Conservation (phyloP, 1,139 yeast species). For the Scheffersomyces stambukii region DNA sequence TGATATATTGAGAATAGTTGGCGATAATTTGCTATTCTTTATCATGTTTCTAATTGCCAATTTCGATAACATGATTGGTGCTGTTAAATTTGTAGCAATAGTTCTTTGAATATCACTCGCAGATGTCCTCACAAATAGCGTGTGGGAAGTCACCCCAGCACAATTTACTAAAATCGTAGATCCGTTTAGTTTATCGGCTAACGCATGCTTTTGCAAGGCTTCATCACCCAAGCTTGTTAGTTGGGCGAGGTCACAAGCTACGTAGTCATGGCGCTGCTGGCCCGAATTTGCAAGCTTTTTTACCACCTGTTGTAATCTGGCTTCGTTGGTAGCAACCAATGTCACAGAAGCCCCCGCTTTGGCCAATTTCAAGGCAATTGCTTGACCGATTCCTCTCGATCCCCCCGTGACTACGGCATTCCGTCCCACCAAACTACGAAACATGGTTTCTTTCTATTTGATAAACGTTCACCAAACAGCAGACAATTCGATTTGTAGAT, state of each 20-base stretch:
- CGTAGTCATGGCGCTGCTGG: conserved; percentile 44
- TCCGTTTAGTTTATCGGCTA: too few relatives aligned
- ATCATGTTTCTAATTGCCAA: conserved; percentile 17
- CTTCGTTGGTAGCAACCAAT: conserved; percentile 53
- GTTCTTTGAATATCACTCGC: conserved; percentile 42
- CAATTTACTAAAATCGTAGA: conserved; percentile 64
- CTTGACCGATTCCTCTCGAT: conserved; percentile 76
- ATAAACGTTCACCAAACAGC: not conserved
- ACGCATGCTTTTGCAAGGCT: conserved; percentile 9
- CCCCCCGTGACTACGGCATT: conserved; percentile 80
- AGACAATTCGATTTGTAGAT: too few relatives aligned
- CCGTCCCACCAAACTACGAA: conserved; percentile 12
- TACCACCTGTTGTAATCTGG: conserved; percentile 29
- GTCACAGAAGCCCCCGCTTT: conserved; percentile 58
- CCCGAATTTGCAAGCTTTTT: conserved; percentile 11
- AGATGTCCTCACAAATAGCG: conserved; percentile 47
- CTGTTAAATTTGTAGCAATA: conserved; percentile 57
- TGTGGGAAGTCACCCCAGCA: conserved; percentile 74
- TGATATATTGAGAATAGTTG: conserved; percentile 58
- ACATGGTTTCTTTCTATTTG: not conserved
- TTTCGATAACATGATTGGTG: conserved; percentile 60
- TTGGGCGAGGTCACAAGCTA: conserved; percentile 47
- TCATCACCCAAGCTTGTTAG: conserved; percentile 1
- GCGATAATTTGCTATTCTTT: conserved; percentile 10
- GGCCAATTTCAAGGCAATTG: conserved; percentile 58